Evolutionary conservation across 2,329 filamentous ascomycete genomes (phyloP).

Genomic region (Dactylonectria estremocensis): DNA sequence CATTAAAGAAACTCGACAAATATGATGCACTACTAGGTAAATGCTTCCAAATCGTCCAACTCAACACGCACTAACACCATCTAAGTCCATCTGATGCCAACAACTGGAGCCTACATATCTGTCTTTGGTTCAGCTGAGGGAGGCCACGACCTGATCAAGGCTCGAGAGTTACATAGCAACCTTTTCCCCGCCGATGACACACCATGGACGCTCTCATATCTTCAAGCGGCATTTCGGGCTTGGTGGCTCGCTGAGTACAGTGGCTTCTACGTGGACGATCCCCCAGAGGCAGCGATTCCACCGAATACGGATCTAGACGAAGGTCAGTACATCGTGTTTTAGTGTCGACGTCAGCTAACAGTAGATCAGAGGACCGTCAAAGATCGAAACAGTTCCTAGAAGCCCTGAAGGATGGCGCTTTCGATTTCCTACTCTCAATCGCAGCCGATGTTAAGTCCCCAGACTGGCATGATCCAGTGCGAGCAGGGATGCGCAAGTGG

Average conservation of each 20-base stretch:
- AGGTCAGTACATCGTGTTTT: constrained; percentile 53
- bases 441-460: constrained; percentile 85
- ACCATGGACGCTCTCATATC: constrained; percentile 79
- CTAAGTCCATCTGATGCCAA: constrained; percentile 84
- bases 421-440: constrained; percentile 91
- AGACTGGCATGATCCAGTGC: constrained; percentile 90
- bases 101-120: constrained; percentile 82
- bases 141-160: constrained; percentile 76
- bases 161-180: constrained; percentile 77
- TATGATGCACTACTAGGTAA: constrained; percentile 77
- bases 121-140: constrained; percentile 85
- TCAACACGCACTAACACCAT: constrained; percentile 20
- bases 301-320: constrained; percentile 75
- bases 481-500: constrained; percentile 85
- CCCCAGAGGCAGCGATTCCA: constrained; percentile 69
- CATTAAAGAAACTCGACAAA: constrained; percentile 79
- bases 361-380: constrained; percentile 74
- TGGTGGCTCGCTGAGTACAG: constrained; percentile 97
- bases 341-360: constrained; percentile 35
- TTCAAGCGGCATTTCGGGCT: constrained; percentile 83
- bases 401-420: constrained; percentile 87
- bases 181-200: constrained; percentile 79
- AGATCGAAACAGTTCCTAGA: constrained; percentile 82
- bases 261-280: constrained; percentile 86
- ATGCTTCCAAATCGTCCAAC: constrained; percentile 37